Percentiles rank a stretch among this genome's conserved stretches.
These are phyloP conservation scores for Apiotrichum montevideense DNA, from an alignment of 1,284 basidiomycete genomes.

Conservation along the genomic window DNA sequence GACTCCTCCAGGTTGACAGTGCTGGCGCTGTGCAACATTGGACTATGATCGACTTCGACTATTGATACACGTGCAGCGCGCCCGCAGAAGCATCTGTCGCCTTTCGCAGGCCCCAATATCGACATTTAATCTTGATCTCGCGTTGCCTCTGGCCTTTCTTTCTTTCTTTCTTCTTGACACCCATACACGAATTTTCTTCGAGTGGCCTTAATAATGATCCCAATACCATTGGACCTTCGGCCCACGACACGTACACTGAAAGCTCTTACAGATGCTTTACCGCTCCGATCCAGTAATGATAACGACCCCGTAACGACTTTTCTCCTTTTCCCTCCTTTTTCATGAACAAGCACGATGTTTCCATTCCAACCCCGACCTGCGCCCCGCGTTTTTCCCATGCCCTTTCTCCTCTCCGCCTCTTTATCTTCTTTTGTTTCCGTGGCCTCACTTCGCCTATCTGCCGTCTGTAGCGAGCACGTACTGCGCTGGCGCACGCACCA, in stretches of 20 bases:
- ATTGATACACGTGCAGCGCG: not conserved
- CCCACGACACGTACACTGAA: not conserved
- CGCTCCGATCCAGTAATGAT: not conserved
- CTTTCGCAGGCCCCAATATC: not conserved
- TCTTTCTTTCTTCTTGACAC: no score
- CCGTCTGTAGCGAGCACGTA: not conserved
- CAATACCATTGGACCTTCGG: no score
- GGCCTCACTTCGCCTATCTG: not conserved
- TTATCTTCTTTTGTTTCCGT: not conserved
- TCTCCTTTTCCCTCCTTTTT: not conserved
- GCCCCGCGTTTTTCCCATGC: not conserved
- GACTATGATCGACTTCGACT: not conserved
- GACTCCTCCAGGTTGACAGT: not conserved
- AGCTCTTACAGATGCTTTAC: not conserved
- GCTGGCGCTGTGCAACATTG: not conserved
- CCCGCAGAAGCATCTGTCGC: not conserved
- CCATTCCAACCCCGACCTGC: not conserved
- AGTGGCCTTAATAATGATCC: not conserved
- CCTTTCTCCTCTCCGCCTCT: not conserved
- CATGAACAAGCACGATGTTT: not conserved
- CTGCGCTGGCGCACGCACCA: not conserved
- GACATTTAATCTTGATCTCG: not conserved
- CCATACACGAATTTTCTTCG: not conserved
- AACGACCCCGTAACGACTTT: not conserved
- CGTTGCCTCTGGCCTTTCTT: not conserved